These are phyloP conservation scores for Samsoniella hepiali DNA, from an alignment of 2,329 filamentous ascomycete species.

Conservation along the genomic window DNA sequence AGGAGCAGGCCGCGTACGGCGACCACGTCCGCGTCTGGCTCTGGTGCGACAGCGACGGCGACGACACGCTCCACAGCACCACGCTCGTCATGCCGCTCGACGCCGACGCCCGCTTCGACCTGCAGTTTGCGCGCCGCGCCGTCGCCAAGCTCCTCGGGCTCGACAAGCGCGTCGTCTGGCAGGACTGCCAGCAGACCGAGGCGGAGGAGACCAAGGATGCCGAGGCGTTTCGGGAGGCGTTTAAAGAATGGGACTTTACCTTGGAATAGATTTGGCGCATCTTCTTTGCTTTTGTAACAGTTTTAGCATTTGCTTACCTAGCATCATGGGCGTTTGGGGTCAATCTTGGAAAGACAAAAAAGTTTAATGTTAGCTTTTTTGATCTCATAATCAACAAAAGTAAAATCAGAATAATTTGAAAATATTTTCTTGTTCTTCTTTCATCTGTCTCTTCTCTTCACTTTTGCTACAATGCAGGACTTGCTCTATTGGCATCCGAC, in stretches of 20 bases:
- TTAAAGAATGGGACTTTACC: constrained; percentile 85
- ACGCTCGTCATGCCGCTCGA: constrained; percentile 73
- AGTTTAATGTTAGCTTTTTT: neutral
- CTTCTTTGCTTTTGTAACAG: neutral
- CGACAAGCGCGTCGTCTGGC: constrained; percentile 79
- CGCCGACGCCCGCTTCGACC: constrained; percentile 72
- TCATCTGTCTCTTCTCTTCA: constrained; percentile 2
- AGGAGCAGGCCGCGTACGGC: constrained; percentile 44
- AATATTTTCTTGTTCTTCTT: neutral
- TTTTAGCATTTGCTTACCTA: neutral
- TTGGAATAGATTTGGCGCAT: constrained; percentile 24
- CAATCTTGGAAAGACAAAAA: neutral
- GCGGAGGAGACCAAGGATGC: constrained; percentile 78
- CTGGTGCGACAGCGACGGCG: constrained; percentile 57
- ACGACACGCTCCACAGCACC: constrained; percentile 54
- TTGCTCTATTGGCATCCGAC: constrained; percentile 2
- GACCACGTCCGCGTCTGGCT: constrained; percentile 84
- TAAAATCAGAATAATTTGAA: neutral
- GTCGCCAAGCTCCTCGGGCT: constrained; percentile 82
- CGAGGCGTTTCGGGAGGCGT: constrained; percentile 73
- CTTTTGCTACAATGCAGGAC: neutral
- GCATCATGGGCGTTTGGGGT: neutral
- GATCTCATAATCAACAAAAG: neutral
- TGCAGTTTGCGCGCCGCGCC: constrained; percentile 86
- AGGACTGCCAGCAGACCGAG: constrained; percentile 72